These are phyloP conservation scores for Ascobolus immersus DNA, from an alignment of 495 filamentous ascomycete genomes.

Conservation along the genomic window DNA sequence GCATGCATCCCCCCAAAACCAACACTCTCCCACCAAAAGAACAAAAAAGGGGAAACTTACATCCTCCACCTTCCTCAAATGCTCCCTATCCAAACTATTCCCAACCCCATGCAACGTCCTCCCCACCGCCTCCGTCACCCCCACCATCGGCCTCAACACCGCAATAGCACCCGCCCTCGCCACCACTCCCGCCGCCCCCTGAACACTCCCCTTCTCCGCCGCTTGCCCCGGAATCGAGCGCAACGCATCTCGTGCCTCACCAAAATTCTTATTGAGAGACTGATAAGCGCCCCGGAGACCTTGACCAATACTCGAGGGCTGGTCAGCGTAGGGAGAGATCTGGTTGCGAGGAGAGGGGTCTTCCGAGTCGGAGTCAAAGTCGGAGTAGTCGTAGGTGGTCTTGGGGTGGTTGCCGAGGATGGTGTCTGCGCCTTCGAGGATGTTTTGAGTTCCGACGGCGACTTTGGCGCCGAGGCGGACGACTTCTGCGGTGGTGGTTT, in stretches of 20 bases:
- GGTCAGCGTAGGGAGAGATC: constrained; percentile 76
- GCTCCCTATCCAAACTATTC: constrained; percentile 67
- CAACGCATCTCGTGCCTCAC: constrained; percentile 64
- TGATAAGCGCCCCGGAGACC: constrained; percentile 59
- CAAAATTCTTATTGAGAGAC: constrained; percentile 63
- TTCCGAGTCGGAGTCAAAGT: constrained; percentile 32
- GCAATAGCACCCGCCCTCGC: constrained; percentile 65
- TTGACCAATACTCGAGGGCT: constrained; percentile 64
- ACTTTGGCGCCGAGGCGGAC: constrained; percentile 84
- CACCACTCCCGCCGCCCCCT: constrained; percentile 58
- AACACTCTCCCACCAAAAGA: neutral
- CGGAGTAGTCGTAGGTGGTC: constrained; percentile 10
- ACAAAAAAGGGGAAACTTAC: constrained; percentile 26
- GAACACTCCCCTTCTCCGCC: constrained; percentile 60
- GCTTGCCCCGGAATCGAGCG: constrained; percentile 85
- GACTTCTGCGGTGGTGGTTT: constrained; percentile 73
- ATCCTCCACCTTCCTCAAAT: constrained; percentile 63
- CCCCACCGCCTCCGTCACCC: constrained; percentile 67
- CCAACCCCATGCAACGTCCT: constrained; percentile 81
- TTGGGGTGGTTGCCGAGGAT: constrained; percentile 26
- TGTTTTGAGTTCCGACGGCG: constrained; percentile 78
- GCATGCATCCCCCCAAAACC: neutral
- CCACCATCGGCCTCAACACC: constrained; percentile 71
- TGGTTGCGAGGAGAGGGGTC: constrained; percentile 19
- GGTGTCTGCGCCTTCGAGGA: constrained; percentile 68